Percentiles rank a stretch among this genome's conserved stretches.
phyloP scores from a whole-genome alignment of 2,329 filamentous ascomycete genomes.

The Grosmannia serpens region DNA sequence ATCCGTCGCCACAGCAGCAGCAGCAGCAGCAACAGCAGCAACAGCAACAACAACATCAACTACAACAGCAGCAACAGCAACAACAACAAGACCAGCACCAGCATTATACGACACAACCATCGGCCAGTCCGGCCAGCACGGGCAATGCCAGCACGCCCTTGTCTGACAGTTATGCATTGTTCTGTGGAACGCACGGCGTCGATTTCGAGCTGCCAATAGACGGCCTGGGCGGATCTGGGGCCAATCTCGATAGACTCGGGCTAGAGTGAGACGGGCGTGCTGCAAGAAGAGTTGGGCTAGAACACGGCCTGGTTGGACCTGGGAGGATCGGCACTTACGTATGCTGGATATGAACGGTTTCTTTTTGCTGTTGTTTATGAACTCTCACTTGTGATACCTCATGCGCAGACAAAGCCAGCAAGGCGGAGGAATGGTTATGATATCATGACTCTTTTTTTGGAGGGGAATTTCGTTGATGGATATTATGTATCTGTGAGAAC shows the following conservation, averaged over 20 bases:
- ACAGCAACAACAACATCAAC: not conserved
- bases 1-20: not conserved
- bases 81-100: not conserved
- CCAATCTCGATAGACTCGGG: slow-evolving; percentile 12
- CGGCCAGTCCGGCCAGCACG: slow-evolving; percentile 1
- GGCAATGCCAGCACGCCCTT: slow-evolving; percentile 2
- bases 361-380: too few species aligned
- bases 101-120: not conserved
- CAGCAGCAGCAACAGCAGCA: slow-evolving; percentile 3
- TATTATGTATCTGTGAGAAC: too few species aligned
- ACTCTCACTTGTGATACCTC: too few species aligned
- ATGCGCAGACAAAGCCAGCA: too few species aligned
- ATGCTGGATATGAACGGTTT: too few species aligned
- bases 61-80: too few species aligned
- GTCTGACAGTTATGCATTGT: slow-evolving; percentile 4
- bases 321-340: too few species aligned
- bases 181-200: not conserved
- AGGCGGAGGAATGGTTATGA: too few species aligned
- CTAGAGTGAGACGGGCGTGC: not conserved
- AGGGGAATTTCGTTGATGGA: too few species aligned
- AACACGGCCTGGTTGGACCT: too few species aligned
- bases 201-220: slow-evolving; percentile 15
- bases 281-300: not conserved
- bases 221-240: slow-evolving; percentile 14
- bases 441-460: too few species aligned